Evolutionary conservation across 352 stramenopile species (phyloP).

Genomic region (Phytophthora sojae): DNA sequence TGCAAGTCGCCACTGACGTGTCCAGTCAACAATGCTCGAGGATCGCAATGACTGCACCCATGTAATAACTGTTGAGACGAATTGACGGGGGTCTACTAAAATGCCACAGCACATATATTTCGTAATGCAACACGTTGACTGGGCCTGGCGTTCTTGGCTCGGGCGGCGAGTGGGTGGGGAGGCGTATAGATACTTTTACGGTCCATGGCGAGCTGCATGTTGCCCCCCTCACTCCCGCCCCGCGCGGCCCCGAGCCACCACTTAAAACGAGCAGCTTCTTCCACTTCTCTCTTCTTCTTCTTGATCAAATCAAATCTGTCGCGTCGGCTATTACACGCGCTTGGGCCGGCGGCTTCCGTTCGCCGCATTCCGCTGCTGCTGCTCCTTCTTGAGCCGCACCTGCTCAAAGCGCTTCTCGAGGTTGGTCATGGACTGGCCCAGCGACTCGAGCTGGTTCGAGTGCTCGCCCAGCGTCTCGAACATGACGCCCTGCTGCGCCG

Average conservation of each 20-base stretch:
- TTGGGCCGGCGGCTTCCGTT: slow-evolving; percentile 37
- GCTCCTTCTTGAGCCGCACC: slow-evolving; percentile 72
- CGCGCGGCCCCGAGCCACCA: slow-evolving; percentile 17
- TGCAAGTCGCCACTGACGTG: slow-evolving; percentile 9
- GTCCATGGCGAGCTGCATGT: slow-evolving; percentile 38
- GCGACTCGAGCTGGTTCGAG: slow-evolving; percentile 79
- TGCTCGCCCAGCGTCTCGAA: slow-evolving; percentile 88
- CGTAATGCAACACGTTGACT: slow-evolving; percentile 48
- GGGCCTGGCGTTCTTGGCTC: slow-evolving; percentile 21
- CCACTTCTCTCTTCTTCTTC: slow-evolving; percentile 17
- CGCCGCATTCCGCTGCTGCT: slow-evolving; percentile 35
- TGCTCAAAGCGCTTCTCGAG: slow-evolving; percentile 84
- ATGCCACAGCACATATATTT: slow-evolving; percentile 52
- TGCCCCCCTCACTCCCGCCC: slow-evolving; percentile 22
- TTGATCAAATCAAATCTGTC: no score
- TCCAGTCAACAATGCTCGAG: neutral
- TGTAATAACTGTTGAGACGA: no score
- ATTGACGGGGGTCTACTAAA: slow-evolving; percentile 15
- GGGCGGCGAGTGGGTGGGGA: slow-evolving; percentile 9
- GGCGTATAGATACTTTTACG: slow-evolving; percentile 52
- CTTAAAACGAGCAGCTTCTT: slow-evolving; percentile 28
- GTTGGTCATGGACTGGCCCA: slow-evolving; percentile 78
- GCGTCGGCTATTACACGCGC: slow-evolving; percentile 25
- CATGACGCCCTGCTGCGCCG: slow-evolving; percentile 87
- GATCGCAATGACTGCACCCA: neutral